phyloP scores from a whole-genome alignment of 148 eudicot species.

The Chenopodium quinoa region DNA sequence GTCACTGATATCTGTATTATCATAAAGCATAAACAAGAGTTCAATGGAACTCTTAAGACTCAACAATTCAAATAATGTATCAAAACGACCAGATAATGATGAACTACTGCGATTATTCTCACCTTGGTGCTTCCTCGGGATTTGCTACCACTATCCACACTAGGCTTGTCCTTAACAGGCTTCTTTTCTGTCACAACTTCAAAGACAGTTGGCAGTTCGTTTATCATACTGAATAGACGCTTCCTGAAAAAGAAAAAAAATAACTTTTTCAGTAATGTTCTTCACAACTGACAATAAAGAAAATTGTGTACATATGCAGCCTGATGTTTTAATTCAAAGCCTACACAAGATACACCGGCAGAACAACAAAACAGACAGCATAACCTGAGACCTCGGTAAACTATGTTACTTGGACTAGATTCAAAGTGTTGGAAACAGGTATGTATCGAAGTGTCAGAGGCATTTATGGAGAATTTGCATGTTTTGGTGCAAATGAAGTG shows the following conservation, averaged over 20 bases:
- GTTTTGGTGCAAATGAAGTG: no score
- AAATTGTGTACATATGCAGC: not conserved
- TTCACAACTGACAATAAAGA: not conserved
- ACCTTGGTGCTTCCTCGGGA: constrained; percentile 77
- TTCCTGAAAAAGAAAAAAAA: constrained; percentile 50
- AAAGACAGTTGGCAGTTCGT: constrained; percentile 75
- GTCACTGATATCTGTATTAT: not conserved
- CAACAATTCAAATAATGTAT: not conserved
- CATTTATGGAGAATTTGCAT: no score
- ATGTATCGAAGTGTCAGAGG: no score
- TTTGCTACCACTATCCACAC: constrained; percentile 78
- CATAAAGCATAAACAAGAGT: not conserved
- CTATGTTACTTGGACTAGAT: no score
- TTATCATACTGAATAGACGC: constrained; percentile 74
- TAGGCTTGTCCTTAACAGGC: constrained; percentile 66
- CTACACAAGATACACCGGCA: not conserved
- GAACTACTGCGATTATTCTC: constrained; percentile 18
- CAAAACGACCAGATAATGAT: not conserved
- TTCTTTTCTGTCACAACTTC: constrained; percentile 70
- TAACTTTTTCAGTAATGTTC: constrained; percentile 10
- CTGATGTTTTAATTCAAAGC: not conserved
- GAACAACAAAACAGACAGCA: not conserved
- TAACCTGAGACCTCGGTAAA: not conserved
- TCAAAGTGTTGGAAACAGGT: no score
- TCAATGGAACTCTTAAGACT: not conserved